Evolutionary conservation across 2,329 filamentous ascomycete genomes (phyloP).

Genomic region (Tolypocladium tropicale): DNA sequence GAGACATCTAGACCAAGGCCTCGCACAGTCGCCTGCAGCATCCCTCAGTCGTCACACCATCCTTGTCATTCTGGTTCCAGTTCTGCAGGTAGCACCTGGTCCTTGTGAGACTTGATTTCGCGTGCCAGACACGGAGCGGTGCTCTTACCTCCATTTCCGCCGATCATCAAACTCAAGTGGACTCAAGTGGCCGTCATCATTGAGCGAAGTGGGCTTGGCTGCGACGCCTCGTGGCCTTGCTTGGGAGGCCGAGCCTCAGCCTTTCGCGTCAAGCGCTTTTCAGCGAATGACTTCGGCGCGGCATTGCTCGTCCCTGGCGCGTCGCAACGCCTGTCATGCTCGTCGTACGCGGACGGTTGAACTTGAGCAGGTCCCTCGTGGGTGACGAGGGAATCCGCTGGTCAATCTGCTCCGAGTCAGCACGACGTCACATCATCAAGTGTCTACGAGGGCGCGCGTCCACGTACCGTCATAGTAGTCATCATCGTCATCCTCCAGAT

Average conservation of each 20-base stretch:
- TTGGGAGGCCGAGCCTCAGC: constrained; percentile 33
- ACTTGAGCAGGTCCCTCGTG: constrained; percentile 76
- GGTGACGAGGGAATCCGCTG: constrained; percentile 73
- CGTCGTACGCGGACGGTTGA: constrained; percentile 33
- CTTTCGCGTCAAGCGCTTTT: constrained; percentile 37
- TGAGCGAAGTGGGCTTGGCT: constrained; percentile 58
- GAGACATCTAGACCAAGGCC: background rate
- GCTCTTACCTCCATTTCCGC: constrained; percentile 18
- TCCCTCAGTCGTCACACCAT: constrained; percentile 1
- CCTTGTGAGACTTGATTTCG: constrained; percentile 2
- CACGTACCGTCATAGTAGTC: constrained; percentile 70
- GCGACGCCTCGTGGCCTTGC: constrained; percentile 39
- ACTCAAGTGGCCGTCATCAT: constrained; percentile 54
- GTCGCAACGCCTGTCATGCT: constrained; percentile 28
- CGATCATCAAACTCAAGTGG: constrained; percentile 38
- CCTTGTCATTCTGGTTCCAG: constrained; percentile 3
- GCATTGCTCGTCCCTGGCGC: constrained; percentile 33
- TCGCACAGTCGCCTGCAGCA: background rate
- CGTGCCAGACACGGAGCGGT: background rate
- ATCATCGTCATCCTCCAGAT: constrained; percentile 87
- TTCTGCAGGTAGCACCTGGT: constrained; percentile 1
- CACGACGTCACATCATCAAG: constrained; percentile 36
- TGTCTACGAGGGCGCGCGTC: constrained; percentile 18
- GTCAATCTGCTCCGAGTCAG: constrained; percentile 57
- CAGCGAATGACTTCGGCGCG: constrained; percentile 31